Conservation (phyloP, 2,329 filamentous ascomycete species). For the Gyromitra esculenta region DNA sequence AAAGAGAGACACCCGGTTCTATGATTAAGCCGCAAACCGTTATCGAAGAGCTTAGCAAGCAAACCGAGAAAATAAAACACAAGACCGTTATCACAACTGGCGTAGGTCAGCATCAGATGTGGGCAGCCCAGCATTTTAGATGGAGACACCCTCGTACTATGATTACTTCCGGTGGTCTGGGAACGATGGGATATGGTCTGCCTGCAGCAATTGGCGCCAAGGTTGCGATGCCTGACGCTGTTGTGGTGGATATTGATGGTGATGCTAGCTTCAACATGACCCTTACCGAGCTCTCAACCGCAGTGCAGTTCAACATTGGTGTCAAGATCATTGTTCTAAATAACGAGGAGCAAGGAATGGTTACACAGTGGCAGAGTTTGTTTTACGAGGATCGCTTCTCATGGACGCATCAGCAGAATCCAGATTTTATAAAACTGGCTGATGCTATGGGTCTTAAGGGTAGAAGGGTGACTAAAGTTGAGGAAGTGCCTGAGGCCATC, state of each 20-base stretch:
- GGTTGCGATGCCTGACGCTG: conserved; percentile 80
- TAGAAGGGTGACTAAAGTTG: conserved; percentile 75
- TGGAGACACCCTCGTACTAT: conserved; percentile 92
- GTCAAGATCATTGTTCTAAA: conserved; percentile 95
- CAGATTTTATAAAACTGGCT: conserved; percentile 92
- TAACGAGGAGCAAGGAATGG: conserved; percentile 98
- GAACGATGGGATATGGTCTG: conserved; percentile 95
- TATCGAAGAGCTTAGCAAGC: conserved; percentile 86
- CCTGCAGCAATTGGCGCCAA: conserved; percentile 96
- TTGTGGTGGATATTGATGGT: conserved; percentile 95
- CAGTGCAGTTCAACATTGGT: conserved; percentile 93
- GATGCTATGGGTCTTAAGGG: conserved; percentile 90
- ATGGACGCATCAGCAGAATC: conserved; percentile 88
- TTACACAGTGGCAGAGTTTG: conserved; percentile 97
- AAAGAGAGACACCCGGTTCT: conserved; percentile 77
- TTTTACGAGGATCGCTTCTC: conserved; percentile 92
- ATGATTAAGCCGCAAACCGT: conserved; percentile 94
- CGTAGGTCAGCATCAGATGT: conserved; percentile 99
- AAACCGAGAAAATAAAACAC: conserved; percentile 82
- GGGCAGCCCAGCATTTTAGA: conserved; percentile 94
- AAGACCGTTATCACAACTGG: conserved; percentile 89
- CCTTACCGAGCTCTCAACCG: conserved; percentile 90
- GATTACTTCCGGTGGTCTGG: conserved; percentile 95
- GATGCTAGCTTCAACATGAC: conserved; percentile 99
- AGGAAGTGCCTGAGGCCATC: conserved; percentile 79